A percentile compares a stretch with the other conserved stretches of the same genome.
Evolutionary conservation across 164 flowering plant species (phyloP).

Genomic region (Magnolia officinalis): DNA sequence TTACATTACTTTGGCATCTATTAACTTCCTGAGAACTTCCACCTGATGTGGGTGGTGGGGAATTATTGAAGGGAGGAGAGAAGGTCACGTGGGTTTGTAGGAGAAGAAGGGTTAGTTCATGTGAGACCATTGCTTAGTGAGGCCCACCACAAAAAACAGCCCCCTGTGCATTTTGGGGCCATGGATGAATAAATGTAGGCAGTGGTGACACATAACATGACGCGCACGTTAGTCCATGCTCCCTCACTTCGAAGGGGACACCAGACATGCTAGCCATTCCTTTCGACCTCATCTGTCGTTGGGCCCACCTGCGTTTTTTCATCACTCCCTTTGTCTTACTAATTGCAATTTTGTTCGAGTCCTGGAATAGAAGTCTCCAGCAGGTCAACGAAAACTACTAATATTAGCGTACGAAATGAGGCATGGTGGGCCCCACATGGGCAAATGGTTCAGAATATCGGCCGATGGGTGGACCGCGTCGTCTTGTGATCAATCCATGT

Average conservation of each 20-base stretch:
- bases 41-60: not conserved
- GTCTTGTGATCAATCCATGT: no score
- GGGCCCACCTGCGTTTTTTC: not conserved
- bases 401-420: not conserved
- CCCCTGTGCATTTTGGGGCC: not conserved
- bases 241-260: not conserved
- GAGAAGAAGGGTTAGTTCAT: conserved; percentile 8
- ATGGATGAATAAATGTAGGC: conserved; percentile 1
- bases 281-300: not conserved
- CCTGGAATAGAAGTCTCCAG: not conserved
- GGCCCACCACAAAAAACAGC: not conserved
- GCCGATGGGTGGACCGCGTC: not conserved
- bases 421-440: not conserved
- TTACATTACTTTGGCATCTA: no score
- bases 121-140: not conserved
- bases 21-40: not conserved
- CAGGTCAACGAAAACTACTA: not conserved
- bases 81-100: conserved; percentile 3
- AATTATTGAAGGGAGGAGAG: conserved; percentile 1
- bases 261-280: conserved; percentile 1
- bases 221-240: conserved; percentile 2
- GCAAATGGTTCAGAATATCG: not conserved
- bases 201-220: conserved; percentile 1
- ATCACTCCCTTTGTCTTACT: not conserved
- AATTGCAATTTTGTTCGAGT: not conserved